Evolutionary conservation across 177 flowering plant genomes (phyloP).

Genomic region (Telopea speciosissima): DNA sequence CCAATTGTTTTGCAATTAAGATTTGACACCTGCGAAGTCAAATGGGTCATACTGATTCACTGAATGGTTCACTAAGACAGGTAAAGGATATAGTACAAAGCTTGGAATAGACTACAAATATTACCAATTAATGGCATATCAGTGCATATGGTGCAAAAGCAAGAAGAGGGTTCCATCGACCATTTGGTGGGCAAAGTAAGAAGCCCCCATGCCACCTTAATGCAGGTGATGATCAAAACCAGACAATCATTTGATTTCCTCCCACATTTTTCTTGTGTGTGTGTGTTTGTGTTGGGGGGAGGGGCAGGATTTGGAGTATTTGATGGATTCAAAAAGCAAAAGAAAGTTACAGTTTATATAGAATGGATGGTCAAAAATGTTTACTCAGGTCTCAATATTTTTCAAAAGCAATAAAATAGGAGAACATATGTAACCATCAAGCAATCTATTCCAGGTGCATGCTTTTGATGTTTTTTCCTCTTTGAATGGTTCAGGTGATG

Average conservation of each 20-base stretch:
- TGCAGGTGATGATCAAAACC: too few relatives aligned
- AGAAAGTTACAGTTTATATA: too few relatives aligned
- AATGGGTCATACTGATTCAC: not conserved
- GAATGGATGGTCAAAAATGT: not conserved
- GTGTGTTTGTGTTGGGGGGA: too few relatives aligned
- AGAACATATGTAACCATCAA: not conserved
- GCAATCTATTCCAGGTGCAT: not conserved
- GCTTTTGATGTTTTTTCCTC: not conserved
- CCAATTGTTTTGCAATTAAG: slow-evolving; percentile 56
- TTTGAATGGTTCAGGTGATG: not conserved
- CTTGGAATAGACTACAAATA: not conserved
- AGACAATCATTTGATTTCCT: too few relatives aligned
- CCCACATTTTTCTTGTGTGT: too few relatives aligned
- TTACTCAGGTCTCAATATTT: not conserved
- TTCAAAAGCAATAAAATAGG: not conserved
- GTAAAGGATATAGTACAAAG: not conserved
- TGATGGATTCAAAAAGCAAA: not conserved
- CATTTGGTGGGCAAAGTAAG: not conserved
- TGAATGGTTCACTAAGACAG: not conserved
- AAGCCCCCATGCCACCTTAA: not conserved
- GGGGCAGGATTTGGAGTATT: too few relatives aligned
- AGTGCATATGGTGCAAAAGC: not conserved
- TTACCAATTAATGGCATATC: not conserved
- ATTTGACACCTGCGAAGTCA: slow-evolving; percentile 52
- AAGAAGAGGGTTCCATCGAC: not conserved